phyloP scores from a whole-genome alignment of 306 rosid genomes.

The Leucaena leucocephala region DNA sequence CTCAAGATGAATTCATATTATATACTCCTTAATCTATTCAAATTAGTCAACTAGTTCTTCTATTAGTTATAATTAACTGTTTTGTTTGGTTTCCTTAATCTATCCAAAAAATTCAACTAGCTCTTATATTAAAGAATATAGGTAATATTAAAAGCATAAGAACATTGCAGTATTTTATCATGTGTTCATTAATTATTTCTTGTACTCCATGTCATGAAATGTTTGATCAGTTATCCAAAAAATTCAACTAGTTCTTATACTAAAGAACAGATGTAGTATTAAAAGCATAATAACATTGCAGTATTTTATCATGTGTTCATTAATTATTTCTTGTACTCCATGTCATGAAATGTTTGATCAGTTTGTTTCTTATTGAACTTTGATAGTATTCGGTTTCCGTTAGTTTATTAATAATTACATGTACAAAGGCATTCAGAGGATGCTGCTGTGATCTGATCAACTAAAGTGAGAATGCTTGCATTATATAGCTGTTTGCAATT shows the following conservation, averaged over 20 bases:
- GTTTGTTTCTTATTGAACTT: neutral
- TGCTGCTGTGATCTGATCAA: neutral
- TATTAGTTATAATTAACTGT: no score
- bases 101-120: neutral
- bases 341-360: neutral
- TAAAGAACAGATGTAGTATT: no score
- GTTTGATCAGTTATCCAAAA: neutral
- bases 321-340: slow-evolving; percentile 1
- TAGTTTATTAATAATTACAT: neutral
- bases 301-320: neutral
- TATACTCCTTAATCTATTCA: no score
- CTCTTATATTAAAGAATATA: neutral
- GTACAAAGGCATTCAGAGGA: neutral
- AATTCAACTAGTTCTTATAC: no score
- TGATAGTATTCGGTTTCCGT: neutral
- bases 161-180: neutral
- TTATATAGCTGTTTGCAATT: neutral
- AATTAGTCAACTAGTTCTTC: no score
- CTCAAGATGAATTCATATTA: no score
- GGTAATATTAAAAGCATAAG: neutral
- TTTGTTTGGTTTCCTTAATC: no score
- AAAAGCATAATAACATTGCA: neutral
- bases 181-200: neutral
- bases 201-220: neutral
- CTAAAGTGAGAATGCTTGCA: neutral